phyloP scores from a whole-genome alignment of 2,329 filamentous ascomycete genomes.

The Clarireedia sp. region DNA sequence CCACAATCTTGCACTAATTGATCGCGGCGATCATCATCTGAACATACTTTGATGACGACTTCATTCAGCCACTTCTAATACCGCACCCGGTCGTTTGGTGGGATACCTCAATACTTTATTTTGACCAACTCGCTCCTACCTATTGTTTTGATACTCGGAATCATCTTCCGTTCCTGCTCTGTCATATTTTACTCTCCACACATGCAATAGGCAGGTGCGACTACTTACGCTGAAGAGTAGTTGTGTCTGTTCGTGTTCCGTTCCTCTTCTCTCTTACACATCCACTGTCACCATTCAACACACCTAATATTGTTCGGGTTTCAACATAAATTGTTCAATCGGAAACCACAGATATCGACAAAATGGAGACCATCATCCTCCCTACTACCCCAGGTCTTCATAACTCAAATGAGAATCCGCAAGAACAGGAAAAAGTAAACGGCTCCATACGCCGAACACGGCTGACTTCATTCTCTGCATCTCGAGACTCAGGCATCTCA shows the following conservation, averaged over 20 bases:
- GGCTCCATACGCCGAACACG: neutral
- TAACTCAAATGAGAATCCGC: slow-evolving; percentile 1
- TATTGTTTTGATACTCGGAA: neutral
- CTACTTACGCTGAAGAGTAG: too few species aligned
- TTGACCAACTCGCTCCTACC: neutral
- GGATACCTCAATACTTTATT: neutral
- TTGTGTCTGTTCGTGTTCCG: too few species aligned
- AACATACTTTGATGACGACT: neutral
- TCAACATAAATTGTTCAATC: neutral
- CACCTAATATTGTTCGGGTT: neutral
- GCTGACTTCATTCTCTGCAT: slow-evolving; percentile 12
- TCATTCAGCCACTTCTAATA: neutral
- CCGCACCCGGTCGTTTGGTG: neutral
- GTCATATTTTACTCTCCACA: too few species aligned
- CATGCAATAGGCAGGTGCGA: too few species aligned
- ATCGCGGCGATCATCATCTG: too few species aligned
- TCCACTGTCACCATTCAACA: neutral
- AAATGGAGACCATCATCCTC: slow-evolving; percentile 15
- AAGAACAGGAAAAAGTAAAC: slow-evolving; percentile 2
- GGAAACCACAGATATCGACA: neutral
- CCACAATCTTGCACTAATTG: too few species aligned
- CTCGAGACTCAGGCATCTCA: slow-evolving; percentile 14
- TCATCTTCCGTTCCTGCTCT: neutral
- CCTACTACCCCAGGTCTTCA: slow-evolving; percentile 10
- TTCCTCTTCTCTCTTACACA: neutral